Base-by-base conservation (phyloP, 805 yeast genomes). In the Sungouiella thailandica region DNA sequence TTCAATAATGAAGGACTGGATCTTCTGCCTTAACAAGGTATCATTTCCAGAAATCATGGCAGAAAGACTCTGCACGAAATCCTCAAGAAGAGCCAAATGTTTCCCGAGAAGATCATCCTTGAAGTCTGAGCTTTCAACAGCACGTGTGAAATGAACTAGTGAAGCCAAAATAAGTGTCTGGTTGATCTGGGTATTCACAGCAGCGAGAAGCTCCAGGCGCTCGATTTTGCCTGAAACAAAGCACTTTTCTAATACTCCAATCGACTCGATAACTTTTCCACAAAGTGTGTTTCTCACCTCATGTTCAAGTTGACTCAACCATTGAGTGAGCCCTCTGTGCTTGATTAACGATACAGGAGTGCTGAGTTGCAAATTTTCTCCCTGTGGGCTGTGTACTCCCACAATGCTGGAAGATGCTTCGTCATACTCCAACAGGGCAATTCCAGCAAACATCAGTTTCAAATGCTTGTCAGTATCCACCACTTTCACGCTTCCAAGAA, bases 381-480 rank as follows among this genome's bases (percentile, higher is more conserved):
- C 83, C 43, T 84, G 83, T 0, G 65, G 60, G n/a, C 96, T 83
- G 1, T 44, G 30, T 1, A 87, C 62, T 1, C 76, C 76, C 0
- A 45, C 36, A 4, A 83, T 68, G 0, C 45, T 23, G 0, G 60
- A 57, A 3, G 44, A 43, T 4, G 56, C 59, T 1, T 43, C 45
- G 13, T 70, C 69, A 24, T 49, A 55, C 0, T 55, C 46, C 2
- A 85, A 43, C 2, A 62, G 49, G 0, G 68, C 44, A 3, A 87
- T 61, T 2, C 90, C 94, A 4, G 76, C 55, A 52, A 83, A 88
- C 80, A 88, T 72, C 48, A 83, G 84, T 29, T 66, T 64, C 31
- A 88, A 57, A 48, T 82, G 88, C 29, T 65, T 70, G 12, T 79
- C 77, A 4, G 80, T 63, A n/a, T 52, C 44, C 2, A 29, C 26